These are phyloP conservation scores for Macrophomina pseudophaseolina DNA, from an alignment of 2,329 filamentous ascomycete genomes.

Conservation along the genomic window DNA sequence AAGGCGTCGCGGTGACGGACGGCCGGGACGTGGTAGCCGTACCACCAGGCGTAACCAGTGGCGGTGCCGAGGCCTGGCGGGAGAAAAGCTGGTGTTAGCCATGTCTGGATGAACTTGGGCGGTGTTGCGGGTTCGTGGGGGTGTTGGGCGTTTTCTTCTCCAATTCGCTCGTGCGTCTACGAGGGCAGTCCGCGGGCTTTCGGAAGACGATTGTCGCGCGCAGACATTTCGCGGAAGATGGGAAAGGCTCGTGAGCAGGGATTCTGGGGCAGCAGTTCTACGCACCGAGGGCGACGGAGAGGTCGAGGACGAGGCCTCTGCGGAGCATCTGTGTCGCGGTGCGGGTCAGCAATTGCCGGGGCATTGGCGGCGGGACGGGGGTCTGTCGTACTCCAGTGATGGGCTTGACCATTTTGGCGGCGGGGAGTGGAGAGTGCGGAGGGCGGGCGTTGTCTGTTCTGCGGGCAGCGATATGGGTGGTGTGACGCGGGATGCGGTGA, in stretches of 20 bases:
- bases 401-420: constrained; percentile 52
- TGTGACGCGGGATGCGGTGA: constrained; percentile 17
- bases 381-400: constrained; percentile 56
- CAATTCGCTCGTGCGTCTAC: not conserved
- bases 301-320: constrained; percentile 68
- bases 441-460: constrained; percentile 7
- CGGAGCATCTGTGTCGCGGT: constrained; percentile 63
- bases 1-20: constrained; percentile 67
- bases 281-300: constrained; percentile 70
- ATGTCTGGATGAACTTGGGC: not conserved
- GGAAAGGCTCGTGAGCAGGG: not conserved
- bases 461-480: constrained; percentile 6
- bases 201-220: not conserved
- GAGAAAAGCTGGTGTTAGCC: constrained; percentile 1
- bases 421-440: constrained; percentile 29
- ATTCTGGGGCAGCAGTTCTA: constrained; percentile 29
- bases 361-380: not conserved
- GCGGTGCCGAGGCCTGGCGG: constrained; percentile 64
- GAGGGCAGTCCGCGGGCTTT: not conserved
- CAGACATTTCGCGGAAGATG: not conserved
- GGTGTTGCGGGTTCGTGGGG: not conserved
- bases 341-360: constrained; percentile 19
- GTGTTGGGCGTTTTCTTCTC: not conserved
- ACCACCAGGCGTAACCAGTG: constrained; percentile 71
- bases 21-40: constrained; percentile 69